Conservation (phyloP, 2,329 filamentous ascomycete species). For the Emericellopsis cladophorae region DNA sequence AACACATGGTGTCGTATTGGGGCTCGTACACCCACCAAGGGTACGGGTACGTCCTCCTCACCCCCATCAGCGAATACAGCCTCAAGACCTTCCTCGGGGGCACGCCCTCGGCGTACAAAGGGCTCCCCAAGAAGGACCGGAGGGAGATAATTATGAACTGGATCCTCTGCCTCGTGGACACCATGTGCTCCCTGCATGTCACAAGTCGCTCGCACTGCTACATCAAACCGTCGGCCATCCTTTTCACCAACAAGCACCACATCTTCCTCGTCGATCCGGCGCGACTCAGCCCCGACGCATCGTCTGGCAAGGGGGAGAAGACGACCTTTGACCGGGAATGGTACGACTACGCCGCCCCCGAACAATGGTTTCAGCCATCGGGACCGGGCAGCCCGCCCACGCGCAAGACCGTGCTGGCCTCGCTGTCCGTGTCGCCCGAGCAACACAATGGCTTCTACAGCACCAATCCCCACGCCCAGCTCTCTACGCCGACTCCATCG, state of each 20-base stretch:
- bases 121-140: constrained; percentile 45
- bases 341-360: constrained; percentile 64
- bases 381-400: constrained; percentile 19
- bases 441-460: constrained; percentile 11
- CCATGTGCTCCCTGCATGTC: constrained; percentile 54
- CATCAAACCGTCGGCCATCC: constrained; percentile 59
- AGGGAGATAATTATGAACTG: constrained; percentile 54
- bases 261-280: constrained; percentile 56
- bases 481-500: constrained; percentile 10
- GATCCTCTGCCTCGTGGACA: constrained; percentile 62
- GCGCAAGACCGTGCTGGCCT: constrained; percentile 15
- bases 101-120: constrained; percentile 48
- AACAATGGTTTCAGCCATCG: constrained; percentile 39
- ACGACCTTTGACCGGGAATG: constrained; percentile 50
- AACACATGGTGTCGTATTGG: constrained; percentile 60
- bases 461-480: constrained; percentile 8
- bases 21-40: constrained; percentile 56
- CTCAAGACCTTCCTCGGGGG: constrained; percentile 56
- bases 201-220: constrained; percentile 51
- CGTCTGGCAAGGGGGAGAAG: constrained; percentile 27
- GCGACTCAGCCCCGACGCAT: constrained; percentile 28
- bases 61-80: constrained; percentile 52
- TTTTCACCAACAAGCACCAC: constrained; percentile 51
- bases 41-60: constrained; percentile 52
- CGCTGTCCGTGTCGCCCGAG: constrained; percentile 21